These are phyloP conservation scores for Annulohypoxylon truncatum DNA, from an alignment of 2,329 filamentous ascomycete species.

Conservation along the genomic window DNA sequence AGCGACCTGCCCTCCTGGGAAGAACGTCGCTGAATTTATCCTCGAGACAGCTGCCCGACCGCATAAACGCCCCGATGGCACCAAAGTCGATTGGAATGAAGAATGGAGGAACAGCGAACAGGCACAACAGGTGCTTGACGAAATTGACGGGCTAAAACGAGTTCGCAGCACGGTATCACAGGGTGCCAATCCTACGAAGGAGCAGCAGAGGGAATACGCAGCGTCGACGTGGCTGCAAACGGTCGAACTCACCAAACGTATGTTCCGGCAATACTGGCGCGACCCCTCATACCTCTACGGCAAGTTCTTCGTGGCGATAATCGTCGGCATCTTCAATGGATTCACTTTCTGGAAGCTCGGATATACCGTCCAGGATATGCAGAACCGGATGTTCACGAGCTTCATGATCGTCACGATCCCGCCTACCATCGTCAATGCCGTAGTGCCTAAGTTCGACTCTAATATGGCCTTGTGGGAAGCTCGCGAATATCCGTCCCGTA, in stretches of 20 bases:
- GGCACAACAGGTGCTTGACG: constrained; percentile 66
- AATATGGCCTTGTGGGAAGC: constrained; percentile 79
- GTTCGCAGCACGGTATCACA: constrained; percentile 41
- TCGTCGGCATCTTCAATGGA: constrained; percentile 81
- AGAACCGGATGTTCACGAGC: constrained; percentile 80
- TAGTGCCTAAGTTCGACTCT: constrained; percentile 81
- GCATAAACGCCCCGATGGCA: constrained; percentile 51
- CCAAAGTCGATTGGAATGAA: constrained; percentile 75
- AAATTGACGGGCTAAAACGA: constrained; percentile 71
- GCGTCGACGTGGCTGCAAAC: constrained; percentile 73
- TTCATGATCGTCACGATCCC: constrained; percentile 75
- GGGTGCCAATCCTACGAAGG: constrained; percentile 50
- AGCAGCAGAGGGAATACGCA: constrained; percentile 70
- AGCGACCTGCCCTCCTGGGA: constrained; percentile 69
- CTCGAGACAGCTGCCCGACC: constrained; percentile 58
- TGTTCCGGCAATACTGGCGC: constrained; percentile 80
- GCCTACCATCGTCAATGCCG: constrained; percentile 76
- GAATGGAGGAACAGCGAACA: constrained; percentile 77
- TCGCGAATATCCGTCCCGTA: constrained; percentile 77
- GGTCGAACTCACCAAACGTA: constrained; percentile 73
- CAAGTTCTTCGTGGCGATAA: constrained; percentile 77
- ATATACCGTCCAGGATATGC: constrained; percentile 73
- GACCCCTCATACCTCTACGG: constrained; percentile 81
- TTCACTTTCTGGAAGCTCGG: constrained; percentile 82
- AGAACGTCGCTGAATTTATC: constrained; percentile 63